Evolutionary conservation across 2,329 filamentous ascomycete species (phyloP), one percentile per base, ranked within the genome.

Genomic region (Berkeleyomyces rouxiae): DNA sequence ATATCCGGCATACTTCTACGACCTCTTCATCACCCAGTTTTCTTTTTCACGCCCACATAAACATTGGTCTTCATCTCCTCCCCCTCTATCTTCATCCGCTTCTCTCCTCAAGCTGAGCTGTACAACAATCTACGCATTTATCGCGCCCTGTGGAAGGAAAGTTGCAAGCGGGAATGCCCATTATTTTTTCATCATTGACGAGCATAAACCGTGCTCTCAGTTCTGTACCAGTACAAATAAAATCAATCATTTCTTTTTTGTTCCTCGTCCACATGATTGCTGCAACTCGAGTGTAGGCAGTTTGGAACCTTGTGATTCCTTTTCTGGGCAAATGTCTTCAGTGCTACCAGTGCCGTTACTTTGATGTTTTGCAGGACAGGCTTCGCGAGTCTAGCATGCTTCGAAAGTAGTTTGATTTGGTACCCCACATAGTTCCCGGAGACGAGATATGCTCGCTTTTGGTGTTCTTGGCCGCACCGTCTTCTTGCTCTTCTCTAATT

Each of bases 11-110:
- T 46, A 46, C 43, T 6, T 33, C 16, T 31, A 9, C 16, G n/a
- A 16, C n/a, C 9, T 37, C 58, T 37, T 60, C 31, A 5, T 10
- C 36, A 40, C 55, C 61, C 4, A 49, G 7, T n/a, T 66, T 49
- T n/a, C 53, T 64, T 13, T 62, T 59, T 49, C 63, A 67, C 57
- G 68, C 65, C 39, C 70, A 71, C 46, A 31, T 36, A 39, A 33
- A 46, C 31, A 36, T 40, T 11, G 7, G 42, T 31, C 43, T 59
- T 31, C 63, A 42, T n/a, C 10, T 13, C 37, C 49, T 61, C n/a
- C 6, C 7, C 2, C 11, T 33, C 33, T 44, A 16, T 11, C 42
- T 42, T 23, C n/a, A 39, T 23, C 36, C 47, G 42, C 36, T 44
- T 36, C 42, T 47, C 53, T 58, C 2, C 37, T 40, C 9, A 31